These are phyloP conservation scores for Byssothecium circinans DNA, from an alignment of 2,329 filamentous ascomycete genomes.

Conservation along the genomic window DNA sequence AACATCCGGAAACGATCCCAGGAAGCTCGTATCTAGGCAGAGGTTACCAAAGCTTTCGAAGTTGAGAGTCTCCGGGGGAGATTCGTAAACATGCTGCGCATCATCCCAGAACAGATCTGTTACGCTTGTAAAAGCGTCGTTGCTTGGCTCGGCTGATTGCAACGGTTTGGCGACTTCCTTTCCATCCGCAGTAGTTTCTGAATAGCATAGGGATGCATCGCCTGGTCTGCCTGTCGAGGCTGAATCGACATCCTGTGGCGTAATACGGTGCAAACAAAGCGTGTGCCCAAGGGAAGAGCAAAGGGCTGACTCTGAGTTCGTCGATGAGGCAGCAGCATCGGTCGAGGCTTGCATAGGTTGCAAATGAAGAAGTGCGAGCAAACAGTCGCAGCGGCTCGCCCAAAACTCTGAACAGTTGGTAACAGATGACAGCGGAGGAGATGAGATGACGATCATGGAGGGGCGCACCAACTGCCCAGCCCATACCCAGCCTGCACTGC, in stretches of 20 bases:
- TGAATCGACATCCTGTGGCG: constrained; percentile 2
- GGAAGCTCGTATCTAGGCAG: constrained; percentile 1
- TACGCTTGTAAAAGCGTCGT: constrained; percentile 1
- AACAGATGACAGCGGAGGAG: neutral
- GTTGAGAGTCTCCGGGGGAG: neutral
- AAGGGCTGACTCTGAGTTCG: neutral
- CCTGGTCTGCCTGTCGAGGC: constrained; percentile 2
- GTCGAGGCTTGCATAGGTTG: constrained; percentile 1
- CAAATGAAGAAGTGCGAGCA: neutral
- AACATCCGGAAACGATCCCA: neutral
- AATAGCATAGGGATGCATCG: neutral
- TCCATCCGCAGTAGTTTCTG: neutral
- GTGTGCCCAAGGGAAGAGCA: neutral
- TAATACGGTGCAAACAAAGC: neutral
- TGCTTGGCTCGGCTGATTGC: neutral
- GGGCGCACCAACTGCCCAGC: neutral
- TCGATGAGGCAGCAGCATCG: neutral
- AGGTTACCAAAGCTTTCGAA: neutral
- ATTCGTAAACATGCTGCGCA: neutral
- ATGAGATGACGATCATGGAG: neutral
- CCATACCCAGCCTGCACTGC: neutral
- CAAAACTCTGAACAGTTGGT: neutral
- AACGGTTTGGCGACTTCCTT: neutral
- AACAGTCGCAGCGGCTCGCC: neutral
- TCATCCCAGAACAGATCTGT: constrained; percentile 1